Base-by-base conservation (phyloP, 495 filamentous ascomycete genomes). In the Penicillium malachiteum region DNA sequence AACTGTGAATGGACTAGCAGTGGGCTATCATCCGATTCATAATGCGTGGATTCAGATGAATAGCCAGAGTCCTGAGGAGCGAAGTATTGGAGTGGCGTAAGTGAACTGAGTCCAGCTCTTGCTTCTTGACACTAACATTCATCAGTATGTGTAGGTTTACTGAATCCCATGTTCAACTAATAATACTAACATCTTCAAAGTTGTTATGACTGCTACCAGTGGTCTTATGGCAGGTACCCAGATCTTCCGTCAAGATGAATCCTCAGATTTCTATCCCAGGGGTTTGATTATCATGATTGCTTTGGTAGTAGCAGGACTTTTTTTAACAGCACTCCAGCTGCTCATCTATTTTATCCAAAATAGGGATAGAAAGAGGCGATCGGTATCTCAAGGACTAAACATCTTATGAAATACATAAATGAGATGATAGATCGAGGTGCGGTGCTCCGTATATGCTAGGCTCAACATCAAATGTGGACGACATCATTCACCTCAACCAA, bases 1-100 rank as follows among this genome's bases (percentile, higher is more conserved):
- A 12, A 37, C 54, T 0, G 64, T 68, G 0, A 72, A 70, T 59
- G 59, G 52, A 0, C 34, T 71, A 1, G 70, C 68, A 1, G 70
- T 72, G 0, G 62, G 70, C 1, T 72, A 71, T 56, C 68, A 72
- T 59, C 70, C 70, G 1, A 60, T 72, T 2, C 70, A 71, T 49
- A 71, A 71, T 64, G 63, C 66, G 7, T 72, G 70, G 67, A 63
- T 72, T 35, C 68, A 71, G 39, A 54, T 72, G 13, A 72, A 71
- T 40, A 65, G 68, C 42, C 26, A 18, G 14, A 54, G 17, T 13
- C 31, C 57, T 3, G 64, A 50, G 21, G 70, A 72, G 51, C 53
- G 68, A 52, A 72, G 68, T 45, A 62, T 72, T 21, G 49, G 43
- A 16, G 54, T 72, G 31, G 66, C 68, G 70, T 72, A 37, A 58